phyloP scores from a whole-genome alignment of 495 filamentous ascomycete species.

The Pyronema domesticum region DNA sequence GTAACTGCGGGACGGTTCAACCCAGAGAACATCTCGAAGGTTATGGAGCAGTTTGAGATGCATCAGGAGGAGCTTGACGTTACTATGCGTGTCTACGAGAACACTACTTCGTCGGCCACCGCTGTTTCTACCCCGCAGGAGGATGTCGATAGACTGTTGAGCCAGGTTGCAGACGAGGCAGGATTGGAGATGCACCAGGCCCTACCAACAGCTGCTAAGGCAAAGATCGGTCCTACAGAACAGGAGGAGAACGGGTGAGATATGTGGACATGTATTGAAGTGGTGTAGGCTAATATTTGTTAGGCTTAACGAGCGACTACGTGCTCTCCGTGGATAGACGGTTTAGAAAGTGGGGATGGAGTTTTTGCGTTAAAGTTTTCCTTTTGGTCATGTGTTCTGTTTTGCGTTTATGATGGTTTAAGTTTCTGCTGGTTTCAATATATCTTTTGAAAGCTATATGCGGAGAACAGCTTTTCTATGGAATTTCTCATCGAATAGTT shows the following conservation, averaged over 20 bases:
- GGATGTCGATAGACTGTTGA: slow-evolving; percentile 62
- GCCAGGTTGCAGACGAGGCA: slow-evolving; percentile 66
- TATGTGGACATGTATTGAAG: neutral
- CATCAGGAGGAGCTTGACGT: slow-evolving; percentile 79
- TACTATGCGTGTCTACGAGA: slow-evolving; percentile 65
- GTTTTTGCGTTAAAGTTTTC: slow-evolving; percentile 1
- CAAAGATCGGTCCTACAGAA: slow-evolving; percentile 37
- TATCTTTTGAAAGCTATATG: too few relatives aligned
- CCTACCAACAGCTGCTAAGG: slow-evolving; percentile 40
- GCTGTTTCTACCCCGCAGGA: slow-evolving; percentile 64
- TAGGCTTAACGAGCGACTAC: slow-evolving; percentile 36
- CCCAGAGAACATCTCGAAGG: slow-evolving; percentile 46
- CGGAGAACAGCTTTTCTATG: too few relatives aligned
- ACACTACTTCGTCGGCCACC: slow-evolving; percentile 56
- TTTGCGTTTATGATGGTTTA: too few relatives aligned
- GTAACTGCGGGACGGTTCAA: slow-evolving; percentile 50
- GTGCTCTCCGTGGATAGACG: slow-evolving; percentile 32
- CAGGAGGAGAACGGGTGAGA: slow-evolving; percentile 41
- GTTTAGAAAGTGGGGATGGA: neutral
- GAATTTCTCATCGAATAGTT: too few relatives aligned
- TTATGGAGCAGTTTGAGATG: slow-evolving; percentile 62
- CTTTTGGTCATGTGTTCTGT: neutral
- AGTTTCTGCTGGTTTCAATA: too few relatives aligned
- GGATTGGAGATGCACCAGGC: slow-evolving; percentile 56
- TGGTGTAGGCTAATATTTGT: neutral